A percentile compares a stretch with the other conserved stretches of the same genome.
These are phyloP conservation scores for Neocallimastix lanati DNA, from an alignment of 192 early-diverging fungal genomes.

Conservation along the genomic window DNA sequence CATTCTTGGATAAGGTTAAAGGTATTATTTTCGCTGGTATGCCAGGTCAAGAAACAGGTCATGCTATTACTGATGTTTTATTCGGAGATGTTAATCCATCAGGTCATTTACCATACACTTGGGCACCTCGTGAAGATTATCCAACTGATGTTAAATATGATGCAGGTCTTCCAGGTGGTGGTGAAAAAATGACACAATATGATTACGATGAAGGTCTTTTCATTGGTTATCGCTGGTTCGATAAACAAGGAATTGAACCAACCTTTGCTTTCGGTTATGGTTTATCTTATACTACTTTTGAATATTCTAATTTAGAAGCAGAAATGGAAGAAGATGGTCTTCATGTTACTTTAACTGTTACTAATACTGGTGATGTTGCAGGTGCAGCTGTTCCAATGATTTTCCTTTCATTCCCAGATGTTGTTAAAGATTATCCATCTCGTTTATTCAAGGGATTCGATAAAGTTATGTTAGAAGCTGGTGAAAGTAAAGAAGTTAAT, in stretches of 20 bases:
- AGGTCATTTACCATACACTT: conserved; percentile 41
- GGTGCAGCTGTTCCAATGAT: too few species aligned
- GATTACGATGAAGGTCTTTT: conserved; percentile 28
- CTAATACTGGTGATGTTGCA: too few species aligned
- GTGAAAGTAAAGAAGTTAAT: too few species aligned
- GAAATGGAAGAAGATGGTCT: background rate
- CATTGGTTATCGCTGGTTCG: conserved; percentile 31
- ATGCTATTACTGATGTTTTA: conserved; percentile 47
- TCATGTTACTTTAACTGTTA: too few species aligned
- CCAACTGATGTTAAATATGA: too few species aligned
- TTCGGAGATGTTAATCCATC: conserved; percentile 49
- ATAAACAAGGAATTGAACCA: conserved; percentile 21
- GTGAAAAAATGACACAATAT: too few species aligned
- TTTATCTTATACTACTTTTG: conserved; percentile 40
- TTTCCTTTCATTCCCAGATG: too few species aligned
- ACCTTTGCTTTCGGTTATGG: conserved; percentile 31
- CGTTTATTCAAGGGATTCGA: too few species aligned
- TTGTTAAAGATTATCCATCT: too few species aligned
- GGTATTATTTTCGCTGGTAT: conserved; percentile 31
- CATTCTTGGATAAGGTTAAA: conserved; percentile 19
- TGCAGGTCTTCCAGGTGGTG: too few species aligned
- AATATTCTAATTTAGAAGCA: conserved; percentile 14
- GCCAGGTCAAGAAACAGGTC: conserved; percentile 51
- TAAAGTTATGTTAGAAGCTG: too few species aligned
- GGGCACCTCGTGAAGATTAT: too few species aligned